Percentiles rank a stretch among this genome's conserved stretches.
phyloP scores from a whole-genome alignment of 2,329 filamentous ascomycete species.

The Sporothrix sp. region DNA sequence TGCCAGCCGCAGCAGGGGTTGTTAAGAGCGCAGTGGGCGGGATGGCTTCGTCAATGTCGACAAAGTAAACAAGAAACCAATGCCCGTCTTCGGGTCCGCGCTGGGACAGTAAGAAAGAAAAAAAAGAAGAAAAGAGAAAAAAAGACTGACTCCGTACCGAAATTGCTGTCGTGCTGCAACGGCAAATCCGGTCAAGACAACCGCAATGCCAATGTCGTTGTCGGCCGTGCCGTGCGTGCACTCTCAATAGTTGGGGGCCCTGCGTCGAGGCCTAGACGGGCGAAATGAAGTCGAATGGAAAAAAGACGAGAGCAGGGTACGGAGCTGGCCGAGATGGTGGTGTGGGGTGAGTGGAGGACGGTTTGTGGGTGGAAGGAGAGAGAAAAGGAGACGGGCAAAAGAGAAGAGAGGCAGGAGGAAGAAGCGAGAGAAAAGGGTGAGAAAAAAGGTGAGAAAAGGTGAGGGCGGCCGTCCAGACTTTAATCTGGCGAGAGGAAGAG shows the following conservation, averaged over 20 bases:
- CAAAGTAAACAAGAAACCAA: too few relatives aligned
- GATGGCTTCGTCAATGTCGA: too few relatives aligned
- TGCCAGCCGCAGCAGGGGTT: background rate
- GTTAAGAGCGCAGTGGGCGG: too few relatives aligned
- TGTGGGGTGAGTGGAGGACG: constrained; percentile 8
- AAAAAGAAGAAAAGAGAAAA: too few relatives aligned
- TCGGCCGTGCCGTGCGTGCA: constrained; percentile 3
- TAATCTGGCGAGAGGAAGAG: background rate
- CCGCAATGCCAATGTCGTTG: too few relatives aligned
- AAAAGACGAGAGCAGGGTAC: background rate
- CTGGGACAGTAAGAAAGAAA: too few relatives aligned
- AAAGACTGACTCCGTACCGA: too few relatives aligned
- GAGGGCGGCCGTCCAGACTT: background rate
- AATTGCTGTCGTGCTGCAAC: too few relatives aligned
- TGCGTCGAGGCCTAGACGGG: background rate
- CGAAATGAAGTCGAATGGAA: constrained; percentile 6
- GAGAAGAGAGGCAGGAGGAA: background rate
- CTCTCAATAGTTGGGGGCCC: too few relatives aligned
- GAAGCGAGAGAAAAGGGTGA: background rate
- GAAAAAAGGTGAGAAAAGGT: background rate
- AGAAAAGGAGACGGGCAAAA: background rate
- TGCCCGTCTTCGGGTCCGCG: too few relatives aligned
- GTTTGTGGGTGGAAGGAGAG: background rate
- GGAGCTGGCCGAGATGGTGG: constrained; percentile 12
- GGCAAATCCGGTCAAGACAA: too few relatives aligned